A percentile compares a stretch with the other conserved stretches of the same genome.
Evolutionary conservation across 331 rosid species (phyloP).

Genomic region (Acacia pycnantha): DNA sequence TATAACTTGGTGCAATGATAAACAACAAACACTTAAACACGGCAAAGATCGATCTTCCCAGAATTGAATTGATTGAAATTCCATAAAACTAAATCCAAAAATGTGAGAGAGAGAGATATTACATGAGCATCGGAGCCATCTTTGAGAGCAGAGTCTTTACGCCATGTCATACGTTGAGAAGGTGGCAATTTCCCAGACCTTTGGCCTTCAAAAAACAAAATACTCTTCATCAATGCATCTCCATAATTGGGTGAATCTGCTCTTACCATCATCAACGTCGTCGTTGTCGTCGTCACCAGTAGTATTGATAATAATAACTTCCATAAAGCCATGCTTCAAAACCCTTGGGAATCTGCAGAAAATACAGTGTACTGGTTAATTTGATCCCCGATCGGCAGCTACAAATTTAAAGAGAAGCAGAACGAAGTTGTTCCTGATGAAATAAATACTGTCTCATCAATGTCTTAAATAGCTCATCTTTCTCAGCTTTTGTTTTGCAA

Average conservation of each 20-base stretch:
- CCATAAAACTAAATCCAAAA: no score
- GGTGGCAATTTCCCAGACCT: constrained; percentile 56
- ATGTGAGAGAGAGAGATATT: neutral
- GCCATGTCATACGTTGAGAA: constrained; percentile 45
- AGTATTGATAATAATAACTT: neutral
- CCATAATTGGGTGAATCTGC: constrained; percentile 29
- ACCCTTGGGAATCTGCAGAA: neutral
- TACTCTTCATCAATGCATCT: constrained; percentile 53
- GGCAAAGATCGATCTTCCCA: no score
- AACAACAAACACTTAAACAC: no score
- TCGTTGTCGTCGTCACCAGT: neutral
- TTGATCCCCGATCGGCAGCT: neutral
- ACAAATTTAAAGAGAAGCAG: no score
- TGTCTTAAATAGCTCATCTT: neutral
- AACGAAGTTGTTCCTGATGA: neutral
- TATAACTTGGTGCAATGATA: no score
- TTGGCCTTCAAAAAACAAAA: constrained; percentile 56
- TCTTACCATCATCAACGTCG: neutral
- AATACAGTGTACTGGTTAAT: neutral
- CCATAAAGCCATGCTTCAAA: neutral
- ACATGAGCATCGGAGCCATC: constrained; percentile 37
- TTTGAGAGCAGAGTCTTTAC: constrained; percentile 38
- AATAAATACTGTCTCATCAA: neutral
- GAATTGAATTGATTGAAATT: no score
- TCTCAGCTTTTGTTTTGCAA: neutral